phyloP scores from a whole-genome alignment of 805 yeast genomes.

The Spathaspora boniae region DNA sequence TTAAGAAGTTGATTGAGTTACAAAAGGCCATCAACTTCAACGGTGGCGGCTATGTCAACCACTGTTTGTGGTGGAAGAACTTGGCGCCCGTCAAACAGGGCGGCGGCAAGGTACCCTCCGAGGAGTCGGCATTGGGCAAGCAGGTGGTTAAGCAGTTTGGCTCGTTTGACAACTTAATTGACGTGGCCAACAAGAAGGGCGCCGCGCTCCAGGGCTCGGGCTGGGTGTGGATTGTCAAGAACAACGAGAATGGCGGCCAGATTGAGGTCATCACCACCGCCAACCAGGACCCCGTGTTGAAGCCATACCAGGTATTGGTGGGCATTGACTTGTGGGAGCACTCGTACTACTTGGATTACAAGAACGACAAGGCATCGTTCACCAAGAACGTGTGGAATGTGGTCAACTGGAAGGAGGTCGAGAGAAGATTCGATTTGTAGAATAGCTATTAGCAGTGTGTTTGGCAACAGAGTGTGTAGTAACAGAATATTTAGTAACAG shows the following conservation, averaged over 20 bases:
- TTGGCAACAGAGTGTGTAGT: background rate
- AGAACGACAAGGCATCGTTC: constrained; percentile 48
- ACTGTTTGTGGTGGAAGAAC: constrained; percentile 48
- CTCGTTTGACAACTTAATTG: constrained; percentile 40
- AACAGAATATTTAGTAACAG: too few relatives aligned
- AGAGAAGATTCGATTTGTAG: constrained; percentile 34
- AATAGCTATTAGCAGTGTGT: constrained; percentile 3
- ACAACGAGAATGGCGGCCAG: constrained; percentile 39
- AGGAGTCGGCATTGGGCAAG: constrained; percentile 40
- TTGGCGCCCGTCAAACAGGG: constrained; percentile 43
- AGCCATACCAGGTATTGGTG: constrained; percentile 37
- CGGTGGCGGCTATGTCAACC: constrained; percentile 52
- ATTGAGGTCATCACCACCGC: constrained; percentile 44
- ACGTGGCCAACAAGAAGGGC: constrained; percentile 38
- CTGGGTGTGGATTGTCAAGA: constrained; percentile 50
- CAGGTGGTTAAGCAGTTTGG: constrained; percentile 42
- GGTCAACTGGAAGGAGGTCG: constrained; percentile 50
- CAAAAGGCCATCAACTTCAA: constrained; percentile 47
- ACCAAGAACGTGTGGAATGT: constrained; percentile 51
- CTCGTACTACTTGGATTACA: constrained; percentile 52
- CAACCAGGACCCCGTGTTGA: constrained; percentile 48
- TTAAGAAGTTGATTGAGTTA: constrained; percentile 38
- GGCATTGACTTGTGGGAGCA: constrained; percentile 57
- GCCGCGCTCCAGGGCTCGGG: constrained; percentile 53
- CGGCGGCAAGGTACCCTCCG: constrained; percentile 57